Evolutionary conservation across 2,329 filamentous ascomycete species (phyloP).

Genomic region (Fusarium setosum): DNA sequence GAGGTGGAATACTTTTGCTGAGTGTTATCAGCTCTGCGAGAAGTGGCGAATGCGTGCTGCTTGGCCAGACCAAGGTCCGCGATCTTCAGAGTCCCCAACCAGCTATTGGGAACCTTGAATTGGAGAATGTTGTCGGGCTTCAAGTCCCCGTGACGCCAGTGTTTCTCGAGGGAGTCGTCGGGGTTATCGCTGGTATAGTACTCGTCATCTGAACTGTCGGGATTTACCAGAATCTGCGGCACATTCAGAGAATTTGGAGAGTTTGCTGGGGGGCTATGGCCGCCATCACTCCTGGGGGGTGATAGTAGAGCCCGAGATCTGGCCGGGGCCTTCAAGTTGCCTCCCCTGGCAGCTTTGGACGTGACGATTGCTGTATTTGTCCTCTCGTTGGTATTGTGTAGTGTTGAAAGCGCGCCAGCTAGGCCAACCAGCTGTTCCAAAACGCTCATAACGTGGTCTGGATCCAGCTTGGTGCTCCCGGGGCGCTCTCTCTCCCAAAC

Average conservation of each 20-base stretch:
- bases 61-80: constrained; percentile 26
- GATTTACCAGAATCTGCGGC: background rate
- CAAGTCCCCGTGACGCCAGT: constrained; percentile 29
- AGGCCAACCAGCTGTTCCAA: constrained; percentile 23
- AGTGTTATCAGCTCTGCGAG: background rate
- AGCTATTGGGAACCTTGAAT: background rate
- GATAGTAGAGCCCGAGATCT: background rate
- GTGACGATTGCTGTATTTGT: background rate
- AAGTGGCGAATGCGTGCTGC: constrained; percentile 17
- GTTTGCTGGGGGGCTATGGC: too few species aligned
- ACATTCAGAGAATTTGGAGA: background rate
- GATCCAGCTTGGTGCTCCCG: background rate
- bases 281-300: too few species aligned
- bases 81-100: constrained; percentile 26
- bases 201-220: background rate
- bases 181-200: background rate
- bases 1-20: constrained; percentile 19
- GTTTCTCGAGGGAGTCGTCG: background rate
- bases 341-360: background rate
- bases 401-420: constrained; percentile 9
- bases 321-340: background rate
- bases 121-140: constrained; percentile 30
- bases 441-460: constrained; percentile 1
- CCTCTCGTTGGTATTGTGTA: constrained; percentile 6
- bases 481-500: constrained; percentile 3